A percentile compares a stretch with the other conserved stretches of the same genome.
phyloP scores from a whole-genome alignment of 1,284 basidiomycete species.

The Taiwanofungus camphoratus region DNA sequence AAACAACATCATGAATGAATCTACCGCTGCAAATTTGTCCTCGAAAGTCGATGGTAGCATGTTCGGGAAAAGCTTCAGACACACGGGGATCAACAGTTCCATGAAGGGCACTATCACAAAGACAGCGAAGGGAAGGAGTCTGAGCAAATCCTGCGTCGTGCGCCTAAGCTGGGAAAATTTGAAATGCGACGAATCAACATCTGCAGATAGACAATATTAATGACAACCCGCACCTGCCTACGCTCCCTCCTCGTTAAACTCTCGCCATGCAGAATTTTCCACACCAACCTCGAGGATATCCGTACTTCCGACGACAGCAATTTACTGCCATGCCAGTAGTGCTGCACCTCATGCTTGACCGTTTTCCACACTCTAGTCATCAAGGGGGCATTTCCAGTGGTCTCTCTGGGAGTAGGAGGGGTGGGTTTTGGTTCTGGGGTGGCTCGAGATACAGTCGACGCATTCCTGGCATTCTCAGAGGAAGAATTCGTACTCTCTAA shows the following conservation, averaged over 20 bases:
- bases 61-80: conserved; percentile 96
- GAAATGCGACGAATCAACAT: conserved; percentile 1
- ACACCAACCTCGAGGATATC: conserved; percentile 85
- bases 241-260: conserved; percentile 89
- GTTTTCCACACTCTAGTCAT: conserved; percentile 75
- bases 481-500: conserved; percentile 25
- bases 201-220: conserved; percentile 1
- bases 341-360: conserved; percentile 92
- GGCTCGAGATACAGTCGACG: conserved; percentile 10
- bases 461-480: conserved; percentile 6
- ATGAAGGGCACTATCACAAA: conserved; percentile 98
- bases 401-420: conserved; percentile 47
- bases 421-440: conserved; percentile 38
- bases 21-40: conserved; percentile 88
- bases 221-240: conserved; percentile 60
- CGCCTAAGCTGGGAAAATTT: conserved; percentile 67
- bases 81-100: conserved; percentile 96
- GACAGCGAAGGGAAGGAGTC: conserved; percentile 92
- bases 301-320: conserved; percentile 92
- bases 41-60: conserved; percentile 99
- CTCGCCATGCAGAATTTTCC: conserved; percentile 91
- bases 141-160: conserved; percentile 88
- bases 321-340: conserved; percentile 98
- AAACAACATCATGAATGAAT: conserved; percentile 23
- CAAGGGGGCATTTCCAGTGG: conserved; percentile 42